These are phyloP conservation scores for Fusarium anguioides DNA, from an alignment of 2,329 filamentous ascomycete genomes.

Conservation along the genomic window DNA sequence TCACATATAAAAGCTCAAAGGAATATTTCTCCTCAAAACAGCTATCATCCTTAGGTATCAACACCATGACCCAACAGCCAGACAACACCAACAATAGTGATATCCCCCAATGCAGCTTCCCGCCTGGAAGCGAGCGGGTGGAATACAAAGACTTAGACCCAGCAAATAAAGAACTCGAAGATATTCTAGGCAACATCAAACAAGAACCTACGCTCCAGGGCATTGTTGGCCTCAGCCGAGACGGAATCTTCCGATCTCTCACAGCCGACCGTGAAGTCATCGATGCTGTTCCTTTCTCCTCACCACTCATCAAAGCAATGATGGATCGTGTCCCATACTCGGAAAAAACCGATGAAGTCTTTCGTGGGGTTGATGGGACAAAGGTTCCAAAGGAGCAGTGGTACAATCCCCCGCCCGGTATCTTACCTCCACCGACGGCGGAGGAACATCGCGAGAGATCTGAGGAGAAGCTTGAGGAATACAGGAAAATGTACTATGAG, in stretches of 20 bases:
- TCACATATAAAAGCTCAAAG: background rate
- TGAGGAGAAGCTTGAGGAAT: background rate
- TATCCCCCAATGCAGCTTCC: background rate
- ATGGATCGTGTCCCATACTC: conserved; percentile 24
- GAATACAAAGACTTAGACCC: background rate
- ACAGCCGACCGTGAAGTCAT: conserved; percentile 29
- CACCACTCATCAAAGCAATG: conserved; percentile 24
- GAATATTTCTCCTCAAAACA: background rate
- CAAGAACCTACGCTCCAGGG: conserved; percentile 4
- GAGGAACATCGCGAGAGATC: background rate
- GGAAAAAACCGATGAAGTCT: conserved; percentile 1
- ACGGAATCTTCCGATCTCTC: conserved; percentile 33
- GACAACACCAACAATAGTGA: background rate
- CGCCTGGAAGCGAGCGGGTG: background rate
- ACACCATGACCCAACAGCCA: background rate
- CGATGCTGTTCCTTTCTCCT: conserved; percentile 20
- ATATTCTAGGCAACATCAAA: background rate
- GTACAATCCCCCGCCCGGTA: background rate
- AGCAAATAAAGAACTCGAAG: background rate
- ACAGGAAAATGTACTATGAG: background rate
- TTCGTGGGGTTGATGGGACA: conserved; percentile 44
- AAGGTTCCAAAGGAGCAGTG: conserved; percentile 39
- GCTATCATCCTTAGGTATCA: fast-evolving
- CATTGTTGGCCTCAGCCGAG: conserved; percentile 14
- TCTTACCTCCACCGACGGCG: background rate